Evolutionary conservation across 345 rosid species (phyloP).

Genomic region (Citrus medica): DNA sequence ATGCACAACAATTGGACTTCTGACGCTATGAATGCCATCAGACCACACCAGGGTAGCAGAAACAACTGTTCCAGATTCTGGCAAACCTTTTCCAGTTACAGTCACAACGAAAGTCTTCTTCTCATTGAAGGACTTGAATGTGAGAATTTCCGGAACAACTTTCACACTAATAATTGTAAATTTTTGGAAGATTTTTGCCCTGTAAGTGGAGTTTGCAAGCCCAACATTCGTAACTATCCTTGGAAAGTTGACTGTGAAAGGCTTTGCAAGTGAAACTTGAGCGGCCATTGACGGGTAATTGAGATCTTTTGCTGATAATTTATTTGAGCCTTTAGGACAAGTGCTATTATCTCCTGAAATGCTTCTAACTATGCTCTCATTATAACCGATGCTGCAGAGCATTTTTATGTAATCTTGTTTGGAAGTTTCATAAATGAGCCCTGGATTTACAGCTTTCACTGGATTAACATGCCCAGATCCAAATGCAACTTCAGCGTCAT

Average conservation of each 20-base stretch:
- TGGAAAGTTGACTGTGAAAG: constrained; percentile 20
- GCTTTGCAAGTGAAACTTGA: neutral
- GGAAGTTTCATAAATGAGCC: constrained; percentile 25
- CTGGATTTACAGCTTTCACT: constrained; percentile 34
- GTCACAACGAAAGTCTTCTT: constrained; percentile 20
- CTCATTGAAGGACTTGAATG: neutral
- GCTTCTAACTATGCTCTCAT: neutral
- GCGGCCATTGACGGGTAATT: constrained; percentile 41
- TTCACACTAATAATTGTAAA: constrained; percentile 14
- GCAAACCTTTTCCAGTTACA: constrained; percentile 15
- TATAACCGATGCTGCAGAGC: constrained; percentile 33
- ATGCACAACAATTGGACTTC: constrained; percentile 1
- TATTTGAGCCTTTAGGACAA: constrained; percentile 14
- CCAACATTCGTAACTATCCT: constrained; percentile 42
- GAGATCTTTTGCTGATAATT: constrained; percentile 18
- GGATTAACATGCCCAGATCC: constrained; percentile 61
- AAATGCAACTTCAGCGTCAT: constrained; percentile 38
- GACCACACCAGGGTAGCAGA: constrained; percentile 13
- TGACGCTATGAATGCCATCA: constrained; percentile 12
- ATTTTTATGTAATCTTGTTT: constrained; percentile 33
- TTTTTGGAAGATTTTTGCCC: constrained; percentile 10
- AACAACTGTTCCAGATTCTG: neutral
- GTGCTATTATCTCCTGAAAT: constrained; percentile 25
- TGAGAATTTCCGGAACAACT: constrained; percentile 20
- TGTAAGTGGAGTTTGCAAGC: constrained; percentile 20